These are phyloP conservation scores for Aspergillus ellipticus DNA, from an alignment of 495 filamentous ascomycete species.

Conservation along the genomic window DNA sequence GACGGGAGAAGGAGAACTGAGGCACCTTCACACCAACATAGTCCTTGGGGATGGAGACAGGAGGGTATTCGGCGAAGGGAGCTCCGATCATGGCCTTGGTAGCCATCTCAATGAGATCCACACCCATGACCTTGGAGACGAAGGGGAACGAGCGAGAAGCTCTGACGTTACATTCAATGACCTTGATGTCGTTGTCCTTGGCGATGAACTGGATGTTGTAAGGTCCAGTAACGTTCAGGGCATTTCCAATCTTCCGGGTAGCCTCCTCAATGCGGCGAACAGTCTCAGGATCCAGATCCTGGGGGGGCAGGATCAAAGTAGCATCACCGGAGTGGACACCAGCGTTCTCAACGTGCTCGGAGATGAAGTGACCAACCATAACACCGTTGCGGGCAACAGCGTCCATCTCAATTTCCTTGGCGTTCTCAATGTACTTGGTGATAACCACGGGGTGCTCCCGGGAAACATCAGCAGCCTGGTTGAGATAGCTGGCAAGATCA, in stretches of 20 bases:
- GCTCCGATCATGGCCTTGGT: conserved; percentile 93
- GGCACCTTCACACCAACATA: conserved; percentile 97
- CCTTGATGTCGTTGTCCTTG: conserved; percentile 99
- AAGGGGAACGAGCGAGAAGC: conserved; percentile 97
- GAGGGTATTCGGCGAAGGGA: conserved; percentile 78
- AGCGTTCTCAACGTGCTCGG: conserved; percentile 95
- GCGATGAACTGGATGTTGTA: conserved; percentile 99
- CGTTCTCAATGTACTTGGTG: conserved; percentile 97
- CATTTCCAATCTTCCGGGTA: conserved; percentile 89
- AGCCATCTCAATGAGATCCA: conserved; percentile 97
- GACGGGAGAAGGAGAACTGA: conserved; percentile 96
- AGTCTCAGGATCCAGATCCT: conserved; percentile 87
- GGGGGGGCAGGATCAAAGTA: conserved; percentile 91
- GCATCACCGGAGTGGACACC: conserved; percentile 98
- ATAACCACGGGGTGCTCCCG: conserved; percentile 98
- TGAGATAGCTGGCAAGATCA: conserved; percentile 85
- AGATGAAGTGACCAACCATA: conserved; percentile 90
- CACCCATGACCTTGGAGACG: conserved; percentile 97
- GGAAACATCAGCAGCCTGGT: conserved; percentile 88
- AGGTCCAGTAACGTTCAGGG: conserved; percentile 92
- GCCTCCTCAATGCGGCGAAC: conserved; percentile 90
- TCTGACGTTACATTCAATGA: conserved; percentile 97
- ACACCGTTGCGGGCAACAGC: conserved; percentile 84
- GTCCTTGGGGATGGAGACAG: conserved; percentile 66
- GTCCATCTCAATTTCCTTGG: conserved; percentile 97